Conservation (phyloP, 2,329 filamentous ascomycete species). For the Ceratocystis colombiana region DNA sequence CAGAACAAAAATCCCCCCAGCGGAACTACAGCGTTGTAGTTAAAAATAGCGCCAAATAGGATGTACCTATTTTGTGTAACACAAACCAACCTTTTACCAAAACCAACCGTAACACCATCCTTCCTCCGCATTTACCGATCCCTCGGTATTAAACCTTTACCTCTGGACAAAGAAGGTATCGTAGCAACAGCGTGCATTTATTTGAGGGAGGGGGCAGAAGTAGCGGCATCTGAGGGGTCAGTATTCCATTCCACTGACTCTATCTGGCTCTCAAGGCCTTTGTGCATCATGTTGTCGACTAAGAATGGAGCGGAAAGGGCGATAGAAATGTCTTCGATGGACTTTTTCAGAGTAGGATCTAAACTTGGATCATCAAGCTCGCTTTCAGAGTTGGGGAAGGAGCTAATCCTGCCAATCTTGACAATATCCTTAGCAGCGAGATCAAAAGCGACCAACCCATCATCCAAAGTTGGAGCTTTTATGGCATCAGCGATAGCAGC, state of each 20-base stretch:
- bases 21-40: neutral
- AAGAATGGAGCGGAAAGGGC: too few relatives aligned
- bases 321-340: neutral
- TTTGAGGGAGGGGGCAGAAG: too few relatives aligned
- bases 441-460: neutral
- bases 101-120: neutral
- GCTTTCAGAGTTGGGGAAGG: neutral
- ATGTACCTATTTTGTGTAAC: neutral
- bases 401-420: neutral
- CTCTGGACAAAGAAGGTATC: too few relatives aligned
- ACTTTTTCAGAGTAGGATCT: too few relatives aligned
- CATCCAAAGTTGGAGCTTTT: neutral
- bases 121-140: too few relatives aligned
- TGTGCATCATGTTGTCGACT: too few relatives aligned
- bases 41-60: neutral
- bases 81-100: conserved; percentile 1
- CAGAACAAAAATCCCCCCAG: neutral
- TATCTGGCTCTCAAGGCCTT: too few relatives aligned
- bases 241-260: too few relatives aligned
- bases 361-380: neutral
- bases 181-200: too few relatives aligned
- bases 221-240: too few relatives aligned
- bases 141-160: too few relatives aligned
- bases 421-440: neutral
- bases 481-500: neutral